Conservation (phyloP, 495 filamentous ascomycete species). For the Cenococcum geophilum region DNA sequence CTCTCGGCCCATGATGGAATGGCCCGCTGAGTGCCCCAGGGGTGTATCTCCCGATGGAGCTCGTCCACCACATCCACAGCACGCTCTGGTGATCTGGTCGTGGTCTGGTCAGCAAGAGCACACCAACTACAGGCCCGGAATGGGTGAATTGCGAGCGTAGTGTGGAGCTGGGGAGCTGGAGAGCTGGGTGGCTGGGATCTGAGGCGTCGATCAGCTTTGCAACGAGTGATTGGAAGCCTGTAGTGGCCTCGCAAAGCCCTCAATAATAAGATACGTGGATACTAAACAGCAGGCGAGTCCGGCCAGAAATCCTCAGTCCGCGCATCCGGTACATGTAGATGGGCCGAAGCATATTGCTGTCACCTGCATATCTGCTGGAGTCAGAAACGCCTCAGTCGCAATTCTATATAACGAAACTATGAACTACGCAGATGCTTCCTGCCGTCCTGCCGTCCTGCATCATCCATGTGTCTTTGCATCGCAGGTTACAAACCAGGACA, state of each 20-base stretch:
- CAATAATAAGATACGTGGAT: background rate
- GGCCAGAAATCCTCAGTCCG: background rate
- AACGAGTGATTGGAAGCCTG: background rate
- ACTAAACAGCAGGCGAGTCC: background rate
- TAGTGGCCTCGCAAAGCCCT: background rate
- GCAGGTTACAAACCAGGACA: no score
- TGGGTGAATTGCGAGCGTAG: no score
- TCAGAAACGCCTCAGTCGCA: background rate
- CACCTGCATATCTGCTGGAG: background rate
- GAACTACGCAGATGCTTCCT: background rate
- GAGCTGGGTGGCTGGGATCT: no score
- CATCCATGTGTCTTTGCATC: background rate
- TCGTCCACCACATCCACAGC: background rate
- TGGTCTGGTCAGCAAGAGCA: no score
- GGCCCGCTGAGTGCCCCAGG: background rate
- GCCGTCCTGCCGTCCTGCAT: background rate
- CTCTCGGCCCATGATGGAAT: background rate
- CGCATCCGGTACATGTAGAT: background rate
- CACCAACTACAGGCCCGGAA: no score
- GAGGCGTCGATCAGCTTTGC: background rate
- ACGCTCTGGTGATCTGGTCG: background rate
- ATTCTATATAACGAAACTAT: background rate
- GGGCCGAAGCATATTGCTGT: background rate
- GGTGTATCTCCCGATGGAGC: background rate
- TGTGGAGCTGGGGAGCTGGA: no score